Base-by-base conservation (phyloP, 108 stramenopile genomes). In the Cyclotella cryptica region DNA sequence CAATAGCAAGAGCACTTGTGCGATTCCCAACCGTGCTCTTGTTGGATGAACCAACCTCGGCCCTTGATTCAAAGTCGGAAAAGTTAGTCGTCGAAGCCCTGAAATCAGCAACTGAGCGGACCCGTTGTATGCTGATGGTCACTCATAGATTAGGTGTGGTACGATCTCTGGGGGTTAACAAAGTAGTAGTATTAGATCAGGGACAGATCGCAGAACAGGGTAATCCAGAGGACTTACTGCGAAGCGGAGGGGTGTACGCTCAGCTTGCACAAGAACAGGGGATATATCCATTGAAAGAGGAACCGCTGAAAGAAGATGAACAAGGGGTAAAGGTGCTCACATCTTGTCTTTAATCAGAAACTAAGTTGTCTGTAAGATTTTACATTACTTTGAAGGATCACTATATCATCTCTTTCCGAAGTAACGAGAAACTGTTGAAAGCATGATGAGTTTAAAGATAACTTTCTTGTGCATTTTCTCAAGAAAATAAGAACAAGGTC, bases 1-100 rank as follows among this genome's bases (percentile, higher is more conserved):
- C 96, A 17, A 95, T 98, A 76, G 99, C 99, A 9, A 83, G 99
- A 59, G 98, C 98, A 3, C 60, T 98, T 24, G 87, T 99, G 10
- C 80, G 94, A 51, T 68, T 79, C 40, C 97, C 98, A 14, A 72
- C 82, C 15, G 84, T 99, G 12, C 77, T 98, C n/a, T 75, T 99
- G 12, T 76, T 98, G 11, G 97, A 96, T 71, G 96, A 97, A 61
- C 93, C 95, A 28, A 93, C 95, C 47, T 75, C 61, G 27, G 90
- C 94, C 24, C 81, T 95, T 22, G 96, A 97, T 72, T 86, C 93
- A 6, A 84, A 90, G 43, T 88, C 85, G n/a, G 94, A 93, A 74
- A 87, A 85, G 49, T 74, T 73, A 21, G 96, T 97, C 10, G 84
- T 93, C 2, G 65, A 84, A 41, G 90, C 94, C 24, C 78, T 97